Evolutionary conservation across 1,284 basidiomycete genomes (phyloP), one percentile per base, ranked within the genome.

Genomic region (Phenoliferia sp.): DNA sequence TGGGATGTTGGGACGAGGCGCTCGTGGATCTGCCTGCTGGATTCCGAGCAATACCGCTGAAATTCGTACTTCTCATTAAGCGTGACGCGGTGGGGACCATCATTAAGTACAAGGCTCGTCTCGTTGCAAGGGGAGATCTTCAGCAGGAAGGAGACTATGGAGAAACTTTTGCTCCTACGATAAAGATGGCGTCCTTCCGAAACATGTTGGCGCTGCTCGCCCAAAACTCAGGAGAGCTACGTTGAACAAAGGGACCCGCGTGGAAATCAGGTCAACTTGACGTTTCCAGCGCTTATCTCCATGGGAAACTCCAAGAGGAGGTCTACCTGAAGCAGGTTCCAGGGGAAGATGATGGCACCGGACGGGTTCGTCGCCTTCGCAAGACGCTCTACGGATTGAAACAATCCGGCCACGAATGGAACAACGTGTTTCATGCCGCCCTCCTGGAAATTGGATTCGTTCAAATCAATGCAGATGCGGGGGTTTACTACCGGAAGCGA

Each of bases 111-210:
- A 83, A 76, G 65, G 75, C 72, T 28, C 65, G 76, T 12, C 52
- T 76, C 17, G 73, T 75, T 10, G 76, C 76, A 12, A 64, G 74
- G 59, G 75, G 75, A 1, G 19, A 33, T 16, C 68, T 65, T 1
- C 81, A 83, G 63, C 66, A 79, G 1, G 77, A 74, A 29, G 81
- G 83, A 0, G 80, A 84, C 64, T 83, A 80, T 69, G 71, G 74
- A 0, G 77, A 81, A 7, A 84, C 82, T 0, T 82, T 80, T 64
- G 79, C 83, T n/a, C 83, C 82, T 0, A 82, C 81, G 1, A 77
- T 77, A 0, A 76, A 77, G 2, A 75, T 80, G 63, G 75, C 80
- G 55, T 80, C 80, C 0, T 76, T 81, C 36, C 76, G 79, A 0
- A 55, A 79, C 0, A 31, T 76, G 22, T 60, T 70, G n/a, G 56